Evolutionary conservation across 306 rosid genomes (phyloP), one percentile per base, ranked within the genome.

Genomic region (Prunus davidiana): DNA sequence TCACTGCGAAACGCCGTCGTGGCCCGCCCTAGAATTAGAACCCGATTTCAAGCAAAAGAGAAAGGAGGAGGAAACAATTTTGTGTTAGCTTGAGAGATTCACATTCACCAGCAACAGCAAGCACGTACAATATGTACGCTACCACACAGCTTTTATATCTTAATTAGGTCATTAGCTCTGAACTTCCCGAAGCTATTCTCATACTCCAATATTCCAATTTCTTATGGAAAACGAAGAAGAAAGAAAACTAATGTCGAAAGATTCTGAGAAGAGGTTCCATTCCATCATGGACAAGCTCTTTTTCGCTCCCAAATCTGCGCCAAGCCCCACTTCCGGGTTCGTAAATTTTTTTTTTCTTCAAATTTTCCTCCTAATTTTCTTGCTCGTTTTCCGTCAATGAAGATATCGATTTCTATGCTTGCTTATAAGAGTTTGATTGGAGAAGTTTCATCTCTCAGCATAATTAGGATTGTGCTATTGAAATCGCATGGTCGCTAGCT

Each of bases 211-310:
- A 38, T 38, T 38, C 43, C 9, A 38, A 15, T 8, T 8, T 14
- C 20, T 11, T 60, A 38, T 60, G 65, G 65, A 3, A 63, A 32
- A 63, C 15, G 6, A 5, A 32, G 30, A 38, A 20, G 30, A 38
- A 32, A 24, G 34, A 16, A 34, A n/a, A 55, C 20, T 71, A 12
- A 95, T 95, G 97, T 78, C 82, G 12, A 76, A 90, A 58, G 96
- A 92, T 83, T 88, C 97, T 2, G 97, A 91, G 89, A 91, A 88
- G 83, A 87, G 90, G 77, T 84, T 95, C 75, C 88, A 82, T 80
- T 78, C 96, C 55, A 81, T 92, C 76, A 91, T 95, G 97, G 91
- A 92, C 86, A 95, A 84, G 87, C 96, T 95, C 62, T 92, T 86
- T 63, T 88, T 84, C 71, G 73, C 93, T 72, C 84, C 95, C 67